Percentiles rank a stretch among this genome's conserved stretches.
phyloP scores from a whole-genome alignment of 129 eudicot species.

The Solidago caesia region DNA sequence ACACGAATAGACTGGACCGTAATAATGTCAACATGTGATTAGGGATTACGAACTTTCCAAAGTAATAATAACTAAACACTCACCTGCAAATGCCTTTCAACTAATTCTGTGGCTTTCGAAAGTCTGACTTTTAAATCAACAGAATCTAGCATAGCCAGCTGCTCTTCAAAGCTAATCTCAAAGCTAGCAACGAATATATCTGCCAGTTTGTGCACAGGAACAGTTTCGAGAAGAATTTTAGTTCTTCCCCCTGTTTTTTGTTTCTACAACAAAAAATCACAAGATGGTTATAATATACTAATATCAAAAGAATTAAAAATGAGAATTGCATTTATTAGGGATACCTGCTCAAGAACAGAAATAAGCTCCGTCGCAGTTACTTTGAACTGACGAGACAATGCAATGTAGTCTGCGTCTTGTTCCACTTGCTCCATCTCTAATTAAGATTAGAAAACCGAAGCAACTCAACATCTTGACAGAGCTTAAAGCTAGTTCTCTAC shows the following conservation, averaged over 20 bases:
- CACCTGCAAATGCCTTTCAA: conserved; percentile 96
- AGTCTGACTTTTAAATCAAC: conserved; percentile 87
- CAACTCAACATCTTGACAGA: conserved; percentile 33
- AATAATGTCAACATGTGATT: conserved; percentile 18
- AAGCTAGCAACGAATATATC: conserved; percentile 97
- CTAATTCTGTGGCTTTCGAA: conserved; percentile 90
- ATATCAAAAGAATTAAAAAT: neutral
- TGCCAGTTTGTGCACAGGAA: conserved; percentile 87
- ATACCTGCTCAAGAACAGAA: conserved; percentile 90
- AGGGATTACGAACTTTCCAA: neutral
- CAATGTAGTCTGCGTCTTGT: conserved; percentile 77
- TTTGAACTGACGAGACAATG: conserved; percentile 85
- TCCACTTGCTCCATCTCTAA: conserved; percentile 96
- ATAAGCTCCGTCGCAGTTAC: conserved; percentile 89
- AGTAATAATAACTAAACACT: neutral
- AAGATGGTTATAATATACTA: neutral
- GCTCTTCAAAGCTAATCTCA: conserved; percentile 96
- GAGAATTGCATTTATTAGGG: neutral
- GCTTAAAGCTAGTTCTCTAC: conserved; percentile 25
- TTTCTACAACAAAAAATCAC: conserved; percentile 44
- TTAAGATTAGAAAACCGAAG: conserved; percentile 37
- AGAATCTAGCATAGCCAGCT: conserved; percentile 84
- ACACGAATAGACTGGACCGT: conserved; percentile 80
- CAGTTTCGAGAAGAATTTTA: conserved; percentile 88
- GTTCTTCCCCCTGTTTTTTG: conserved; percentile 95